phyloP scores from a whole-genome alignment of 768 basidiomycete genomes.

The Exsudoporus frostii region DNA sequence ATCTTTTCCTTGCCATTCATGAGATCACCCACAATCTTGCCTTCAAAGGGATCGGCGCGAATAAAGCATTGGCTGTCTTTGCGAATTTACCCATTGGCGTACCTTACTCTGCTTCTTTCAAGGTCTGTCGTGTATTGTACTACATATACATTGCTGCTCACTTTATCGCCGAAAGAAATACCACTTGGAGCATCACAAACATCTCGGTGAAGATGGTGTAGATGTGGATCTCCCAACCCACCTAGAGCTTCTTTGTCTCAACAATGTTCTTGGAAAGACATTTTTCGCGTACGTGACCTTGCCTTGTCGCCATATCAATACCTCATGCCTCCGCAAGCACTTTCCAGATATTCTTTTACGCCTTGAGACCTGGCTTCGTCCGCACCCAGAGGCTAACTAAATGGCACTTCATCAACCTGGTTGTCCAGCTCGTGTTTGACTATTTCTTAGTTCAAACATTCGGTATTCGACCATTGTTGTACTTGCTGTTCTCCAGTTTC shows the following conservation, averaged over 20 bases:
- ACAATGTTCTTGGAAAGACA: slow-evolving; percentile 96
- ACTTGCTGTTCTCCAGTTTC: slow-evolving; percentile 87
- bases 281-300: slow-evolving; percentile 80
- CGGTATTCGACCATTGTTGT: slow-evolving; percentile 56
- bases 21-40: slow-evolving; percentile 98
- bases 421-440: slow-evolving; percentile 69
- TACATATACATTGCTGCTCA: not conserved
- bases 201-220: slow-evolving; percentile 90
- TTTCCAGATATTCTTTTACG: slow-evolving; percentile 98
- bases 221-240: slow-evolving; percentile 93
- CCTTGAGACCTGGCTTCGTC: slow-evolving; percentile 91
- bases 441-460: slow-evolving; percentile 53
- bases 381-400: slow-evolving; percentile 73
- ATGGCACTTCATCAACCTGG: slow-evolving; percentile 84
- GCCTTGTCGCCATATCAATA: not conserved
- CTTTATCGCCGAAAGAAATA: slow-evolving; percentile 54
- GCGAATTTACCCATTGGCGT: slow-evolving; percentile 93
- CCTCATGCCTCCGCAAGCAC: slow-evolving; percentile 51
- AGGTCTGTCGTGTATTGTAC: slow-evolving; percentile 44
- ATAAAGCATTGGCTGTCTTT: slow-evolving; percentile 85
- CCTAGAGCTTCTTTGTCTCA: slow-evolving; percentile 79
- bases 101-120: slow-evolving; percentile 94
- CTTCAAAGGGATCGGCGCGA: slow-evolving; percentile 76
- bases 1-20: slow-evolving; percentile 96
- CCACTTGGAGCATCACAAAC: slow-evolving; percentile 96